Base-by-base conservation (phyloP, 2,329 filamentous ascomycete genomes). In the Trichothecium roseum region DNA sequence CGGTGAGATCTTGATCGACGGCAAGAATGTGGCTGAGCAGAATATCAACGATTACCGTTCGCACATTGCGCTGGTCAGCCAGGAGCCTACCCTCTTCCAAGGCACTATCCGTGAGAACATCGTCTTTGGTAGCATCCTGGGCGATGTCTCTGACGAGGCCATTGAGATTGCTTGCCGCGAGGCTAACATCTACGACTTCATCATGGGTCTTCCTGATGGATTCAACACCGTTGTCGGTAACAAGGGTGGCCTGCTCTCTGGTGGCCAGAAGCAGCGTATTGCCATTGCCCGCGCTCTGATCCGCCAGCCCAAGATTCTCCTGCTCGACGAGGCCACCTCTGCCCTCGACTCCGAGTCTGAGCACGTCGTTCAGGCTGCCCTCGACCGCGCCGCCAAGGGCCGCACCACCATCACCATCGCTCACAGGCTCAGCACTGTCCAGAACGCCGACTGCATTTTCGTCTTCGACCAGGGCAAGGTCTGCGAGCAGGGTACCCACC, bases 291-390 rank as follows among this genome's bases (percentile, higher is more conserved):
- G 89, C 5, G 91, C 89, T 0, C 66, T 96, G 10, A 78, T 96
- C 29, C 81, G 89, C n/a, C 77, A 94, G 49, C 89, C 91, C 7
- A 88, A 85, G 58, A 78, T 96, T 40, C 63, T 96, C 4, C 71
- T 98, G 1, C 78, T 98, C 5, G 91, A 98, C 45, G 91, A 98
- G 57, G 91, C 91, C 5, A 98, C 91, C 1, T 91, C 84, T 27
- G 87, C 87, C 4, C 70, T 98, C 1, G 91, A 98, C 54, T 80
- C 74, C 0, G 81, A 85, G 56, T 78, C 71, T 2, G 84, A 89
- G 57, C 79, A 85, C 32, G 83, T 94, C 8, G 89, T 98, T 2
- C 30, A 39, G 24, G 79, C 74, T 0, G 84, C 84, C 0, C 68
- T 91, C 13, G 84, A 95, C 56, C 77, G 78, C 42, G 87, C 87